phyloP scores from a whole-genome alignment of 805 yeast genomes.

The Myxozyma monticola region DNA sequence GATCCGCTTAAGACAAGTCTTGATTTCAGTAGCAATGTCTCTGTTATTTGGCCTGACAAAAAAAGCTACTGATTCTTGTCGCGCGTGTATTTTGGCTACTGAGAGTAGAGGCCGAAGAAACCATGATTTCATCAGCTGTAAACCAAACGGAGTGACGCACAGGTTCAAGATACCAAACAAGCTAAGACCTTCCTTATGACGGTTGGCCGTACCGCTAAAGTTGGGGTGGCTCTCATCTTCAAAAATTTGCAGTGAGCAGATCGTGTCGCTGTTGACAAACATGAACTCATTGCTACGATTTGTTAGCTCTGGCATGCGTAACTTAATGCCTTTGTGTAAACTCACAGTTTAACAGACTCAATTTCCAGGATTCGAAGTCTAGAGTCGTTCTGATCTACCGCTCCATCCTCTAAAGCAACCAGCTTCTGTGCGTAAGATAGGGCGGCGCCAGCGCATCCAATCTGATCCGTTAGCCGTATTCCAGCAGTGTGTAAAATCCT shows the following conservation, averaged over 20 bases:
- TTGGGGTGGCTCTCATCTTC: conserved; percentile 29
- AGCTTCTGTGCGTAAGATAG: conserved; percentile 13
- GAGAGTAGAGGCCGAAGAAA: conserved; percentile 41
- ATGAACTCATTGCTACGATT: conserved; percentile 24
- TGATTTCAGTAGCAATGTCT: conserved; percentile 32
- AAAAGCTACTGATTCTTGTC: conserved; percentile 38
- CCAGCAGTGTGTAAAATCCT: neutral
- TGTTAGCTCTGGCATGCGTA: neutral
- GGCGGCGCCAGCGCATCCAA: conserved; percentile 29
- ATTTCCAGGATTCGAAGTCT: conserved; percentile 27
- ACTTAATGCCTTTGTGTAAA: neutral
- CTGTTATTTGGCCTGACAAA: conserved; percentile 34
- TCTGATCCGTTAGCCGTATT: neutral
- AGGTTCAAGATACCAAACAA: conserved; percentile 32
- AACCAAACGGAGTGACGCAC: conserved; percentile 40
- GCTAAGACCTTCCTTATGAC: conserved; percentile 25
- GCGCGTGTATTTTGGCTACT: conserved; percentile 34
- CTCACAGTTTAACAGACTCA: conserved; percentile 13
- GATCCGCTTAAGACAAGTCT: conserved; percentile 32
- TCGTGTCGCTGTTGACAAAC: conserved; percentile 38
- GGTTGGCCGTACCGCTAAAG: conserved; percentile 23
- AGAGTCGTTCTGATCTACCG: conserved; percentile 2
- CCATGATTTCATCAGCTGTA: conserved; percentile 39
- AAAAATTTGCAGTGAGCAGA: conserved; percentile 36
- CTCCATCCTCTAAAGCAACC: conserved; percentile 10